Evolutionary conservation across 768 basidiomycete species (phyloP), one percentile per base, ranked within the genome.

Genomic region (Pseudohyphozyma bogoriensis): DNA sequence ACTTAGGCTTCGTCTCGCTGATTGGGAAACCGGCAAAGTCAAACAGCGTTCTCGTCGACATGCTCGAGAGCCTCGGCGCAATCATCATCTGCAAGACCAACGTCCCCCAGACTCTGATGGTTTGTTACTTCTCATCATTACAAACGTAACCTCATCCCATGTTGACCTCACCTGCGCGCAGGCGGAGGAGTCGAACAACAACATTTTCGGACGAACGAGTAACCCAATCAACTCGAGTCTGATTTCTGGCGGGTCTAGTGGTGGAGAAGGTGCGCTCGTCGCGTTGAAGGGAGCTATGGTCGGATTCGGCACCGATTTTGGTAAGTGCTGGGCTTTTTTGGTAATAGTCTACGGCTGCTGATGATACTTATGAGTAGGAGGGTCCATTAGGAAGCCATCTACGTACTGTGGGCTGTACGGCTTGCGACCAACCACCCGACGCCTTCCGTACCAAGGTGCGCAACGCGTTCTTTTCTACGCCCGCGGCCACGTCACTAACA

Each of bases 121-220:
- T 64, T 1, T 26, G 39, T 44, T 15, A 13, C 18, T 42, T 31
- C 22, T 35, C 15, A 24, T 15, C 33, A 9, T 20, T 31, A 16
- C 12, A 15, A 15, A 0, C 29, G 0, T 12, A 8, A 16, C 9
- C 15, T 22, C 12, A 22, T 20, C 67, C 29, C 49, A 0, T 22
- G 54, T 62, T 65, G 15, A 29, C 18, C 24, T 24, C 11, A 39
- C 37, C 86, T 72, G 87, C 87, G 83, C 80, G n/a, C n/a, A n/a
- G n/a, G n/a, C n/a, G n/a, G 77, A 79, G 2, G 89, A 93, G 71
- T 84, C 86, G 0, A 82, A 78, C 75, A 91, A 91, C 69, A 74
- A 82, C 61, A 76, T 89, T 32, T 91, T 85, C 67, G 89, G 88
- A 2, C 78, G 86, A 55, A 90, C 89, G 0, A 69, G 20, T 89